Evolutionary conservation across 345 rosid genomes (phyloP).

Genomic region (Clarkia xantiana): DNA sequence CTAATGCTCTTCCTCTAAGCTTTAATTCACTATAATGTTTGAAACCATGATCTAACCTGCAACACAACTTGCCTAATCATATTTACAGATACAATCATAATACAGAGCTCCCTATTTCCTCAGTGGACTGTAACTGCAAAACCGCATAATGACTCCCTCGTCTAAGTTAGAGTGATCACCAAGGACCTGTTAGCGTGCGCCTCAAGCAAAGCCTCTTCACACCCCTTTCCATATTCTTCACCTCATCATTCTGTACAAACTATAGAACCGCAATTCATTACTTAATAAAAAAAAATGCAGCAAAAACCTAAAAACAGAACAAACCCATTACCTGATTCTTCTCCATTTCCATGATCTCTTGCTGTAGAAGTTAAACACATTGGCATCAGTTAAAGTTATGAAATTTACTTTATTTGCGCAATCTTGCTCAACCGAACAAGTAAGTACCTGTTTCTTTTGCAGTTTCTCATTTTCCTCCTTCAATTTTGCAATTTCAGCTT

Average conservation of each 20-base stretch:
- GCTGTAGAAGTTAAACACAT: conserved; percentile 30
- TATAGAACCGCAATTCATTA: neutral
- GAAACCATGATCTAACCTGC: too few species aligned
- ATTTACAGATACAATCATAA: too few species aligned
- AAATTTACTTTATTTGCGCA: neutral
- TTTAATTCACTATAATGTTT: too few species aligned
- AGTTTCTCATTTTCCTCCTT: conserved; percentile 39
- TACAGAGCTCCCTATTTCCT: neutral
- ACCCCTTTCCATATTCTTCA: conserved; percentile 38
- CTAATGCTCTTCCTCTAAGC: too few species aligned
- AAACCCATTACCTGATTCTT: conserved; percentile 51
- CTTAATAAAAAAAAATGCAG: too few species aligned
- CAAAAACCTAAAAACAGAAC: too few species aligned
- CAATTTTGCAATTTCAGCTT: conserved; percentile 23
- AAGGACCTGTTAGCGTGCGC: conserved; percentile 81
- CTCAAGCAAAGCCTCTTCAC: conserved; percentile 48
- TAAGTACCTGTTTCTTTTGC: conserved; percentile 22
- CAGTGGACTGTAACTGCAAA: conserved; percentile 4
- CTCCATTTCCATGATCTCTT: conserved; percentile 55
- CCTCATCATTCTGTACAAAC: conserved; percentile 46
- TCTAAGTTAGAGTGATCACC: conserved; percentile 27
- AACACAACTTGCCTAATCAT: too few species aligned
- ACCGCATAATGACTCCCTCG: conserved; percentile 8
- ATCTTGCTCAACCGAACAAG: neutral
- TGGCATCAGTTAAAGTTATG: conserved; percentile 2